These are phyloP conservation scores for Coriaria nepalensis DNA, from an alignment of 306 rosid genomes.

Conservation along the genomic window DNA sequence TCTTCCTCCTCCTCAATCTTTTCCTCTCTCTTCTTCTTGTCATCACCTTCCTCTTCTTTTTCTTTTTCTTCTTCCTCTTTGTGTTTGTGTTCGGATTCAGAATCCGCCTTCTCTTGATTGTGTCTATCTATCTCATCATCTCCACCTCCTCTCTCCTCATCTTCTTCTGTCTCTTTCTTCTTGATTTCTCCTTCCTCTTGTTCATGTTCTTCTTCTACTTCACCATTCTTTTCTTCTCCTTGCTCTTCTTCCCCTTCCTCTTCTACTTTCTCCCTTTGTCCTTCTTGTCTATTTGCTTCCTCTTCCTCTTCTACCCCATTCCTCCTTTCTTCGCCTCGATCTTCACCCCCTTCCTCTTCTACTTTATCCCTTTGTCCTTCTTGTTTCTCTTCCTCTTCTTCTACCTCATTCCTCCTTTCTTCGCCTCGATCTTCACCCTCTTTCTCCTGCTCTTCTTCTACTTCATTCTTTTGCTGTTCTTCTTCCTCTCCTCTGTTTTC, in stretches of 20 bases:
- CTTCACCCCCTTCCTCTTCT: constrained; percentile 22
- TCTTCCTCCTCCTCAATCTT: constrained; percentile 32
- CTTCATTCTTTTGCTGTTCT: constrained; percentile 35
- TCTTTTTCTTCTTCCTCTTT: constrained; percentile 51
- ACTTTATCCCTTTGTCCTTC: constrained; percentile 34
- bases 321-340: constrained; percentile 30
- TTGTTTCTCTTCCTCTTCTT: constrained; percentile 45
- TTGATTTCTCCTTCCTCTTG: constrained; percentile 46
- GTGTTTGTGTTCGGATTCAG: constrained; percentile 36
- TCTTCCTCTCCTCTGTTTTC: constrained; percentile 43
- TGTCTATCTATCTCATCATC: constrained; percentile 71
- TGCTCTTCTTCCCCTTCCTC: constrained; percentile 21
- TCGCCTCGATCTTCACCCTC: constrained; percentile 26
- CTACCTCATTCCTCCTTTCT: constrained; percentile 49
- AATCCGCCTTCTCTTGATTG: constrained; percentile 48
- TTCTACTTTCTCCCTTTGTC: constrained; percentile 24
- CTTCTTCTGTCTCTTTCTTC: constrained; percentile 38
- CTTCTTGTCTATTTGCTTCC: constrained; percentile 23
- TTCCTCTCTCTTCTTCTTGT: constrained; percentile 19
- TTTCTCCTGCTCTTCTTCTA: constrained; percentile 21
- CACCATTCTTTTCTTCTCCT: constrained; percentile 29
- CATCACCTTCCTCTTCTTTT: constrained; percentile 32
- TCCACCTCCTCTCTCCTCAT: constrained; percentile 45
- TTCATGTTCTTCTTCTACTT: constrained; percentile 9
- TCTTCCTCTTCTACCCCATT: constrained; percentile 26